These are phyloP conservation scores for Solanum etuberosum DNA, from an alignment of 257 asterid species.

Conservation along the genomic window DNA sequence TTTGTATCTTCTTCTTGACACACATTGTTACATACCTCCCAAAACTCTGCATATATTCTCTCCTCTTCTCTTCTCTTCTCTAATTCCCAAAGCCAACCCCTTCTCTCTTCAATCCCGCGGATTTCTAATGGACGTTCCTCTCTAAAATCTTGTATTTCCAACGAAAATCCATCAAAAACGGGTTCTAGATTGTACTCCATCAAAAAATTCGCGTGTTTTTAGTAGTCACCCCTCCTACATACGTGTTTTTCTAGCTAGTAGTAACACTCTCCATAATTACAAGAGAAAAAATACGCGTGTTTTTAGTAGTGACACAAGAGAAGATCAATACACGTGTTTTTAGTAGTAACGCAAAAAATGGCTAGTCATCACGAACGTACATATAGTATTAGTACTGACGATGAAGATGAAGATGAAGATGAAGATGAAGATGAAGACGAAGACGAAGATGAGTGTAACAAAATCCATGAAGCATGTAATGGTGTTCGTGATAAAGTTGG, in stretches of 20 bases:
- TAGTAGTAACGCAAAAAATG: background rate
- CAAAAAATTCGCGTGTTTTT: background rate
- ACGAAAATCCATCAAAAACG: background rate
- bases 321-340: background rate
- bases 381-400: background rate
- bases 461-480: background rate
- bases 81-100: background rate
- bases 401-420: background rate
- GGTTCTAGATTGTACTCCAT: too few relatives aligned
- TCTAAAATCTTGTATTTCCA: background rate
- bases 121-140: background rate
- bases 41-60: background rate
- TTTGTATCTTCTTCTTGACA: background rate
- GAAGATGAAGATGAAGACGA: background rate
- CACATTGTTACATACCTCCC: background rate
- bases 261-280: background rate
- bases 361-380: background rate
- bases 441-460: background rate
- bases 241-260: background rate
- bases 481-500: background rate
- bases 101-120: background rate
- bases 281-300: background rate
- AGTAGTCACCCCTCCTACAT: background rate
- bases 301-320: background rate
- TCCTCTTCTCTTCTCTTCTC: background rate